Evolutionary conservation across 2,329 filamentous ascomycete genomes (phyloP).

Genomic region (Aspergillus sp.): DNA sequence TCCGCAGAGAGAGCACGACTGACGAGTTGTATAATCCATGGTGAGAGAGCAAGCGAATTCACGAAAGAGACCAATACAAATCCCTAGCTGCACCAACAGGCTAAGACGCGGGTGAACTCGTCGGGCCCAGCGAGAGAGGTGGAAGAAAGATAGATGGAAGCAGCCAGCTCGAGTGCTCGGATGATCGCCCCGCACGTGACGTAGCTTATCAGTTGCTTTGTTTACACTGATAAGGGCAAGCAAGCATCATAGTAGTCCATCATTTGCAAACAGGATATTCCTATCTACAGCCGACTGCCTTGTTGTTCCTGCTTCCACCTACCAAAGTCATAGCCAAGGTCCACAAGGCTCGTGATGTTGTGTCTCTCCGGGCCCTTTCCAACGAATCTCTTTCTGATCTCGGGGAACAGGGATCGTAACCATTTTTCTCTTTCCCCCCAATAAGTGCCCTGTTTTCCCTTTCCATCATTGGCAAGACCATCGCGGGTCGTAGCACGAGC

Average conservation of each 20-base stretch:
- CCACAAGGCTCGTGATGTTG: constrained; percentile 54
- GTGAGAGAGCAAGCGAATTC: constrained; percentile 3
- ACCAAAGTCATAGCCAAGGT: constrained; percentile 61
- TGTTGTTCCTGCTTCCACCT: constrained; percentile 19
- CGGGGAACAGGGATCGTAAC: constrained; percentile 58
- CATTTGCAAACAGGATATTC: no score
- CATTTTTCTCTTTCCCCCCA: constrained; percentile 67
- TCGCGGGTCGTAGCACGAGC: constrained; percentile 23
- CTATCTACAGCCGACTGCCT: not conserved
- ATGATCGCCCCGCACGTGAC: constrained; percentile 26
- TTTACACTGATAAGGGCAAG: no score
- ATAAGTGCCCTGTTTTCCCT: constrained; percentile 57
- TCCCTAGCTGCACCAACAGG: not conserved
- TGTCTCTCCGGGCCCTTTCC: constrained; percentile 48
- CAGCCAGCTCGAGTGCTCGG: constrained; percentile 9
- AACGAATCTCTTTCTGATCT: constrained; percentile 65
- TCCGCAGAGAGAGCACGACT: constrained; percentile 10
- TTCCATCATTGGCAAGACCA: constrained; percentile 34
- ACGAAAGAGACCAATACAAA: not conserved
- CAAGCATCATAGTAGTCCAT: no score
- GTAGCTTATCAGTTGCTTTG: constrained; percentile 15
- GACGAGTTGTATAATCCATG: constrained; percentile 12
- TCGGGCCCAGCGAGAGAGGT: not conserved
- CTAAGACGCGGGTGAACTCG: not conserved
- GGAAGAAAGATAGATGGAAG: constrained; percentile 2